A percentile compares a stretch with the other conserved stretches of the same genome.
These are phyloP conservation scores for Pulicaria dysenterica DNA, from an alignment of 129 eudicot species.

Conservation along the genomic window DNA sequence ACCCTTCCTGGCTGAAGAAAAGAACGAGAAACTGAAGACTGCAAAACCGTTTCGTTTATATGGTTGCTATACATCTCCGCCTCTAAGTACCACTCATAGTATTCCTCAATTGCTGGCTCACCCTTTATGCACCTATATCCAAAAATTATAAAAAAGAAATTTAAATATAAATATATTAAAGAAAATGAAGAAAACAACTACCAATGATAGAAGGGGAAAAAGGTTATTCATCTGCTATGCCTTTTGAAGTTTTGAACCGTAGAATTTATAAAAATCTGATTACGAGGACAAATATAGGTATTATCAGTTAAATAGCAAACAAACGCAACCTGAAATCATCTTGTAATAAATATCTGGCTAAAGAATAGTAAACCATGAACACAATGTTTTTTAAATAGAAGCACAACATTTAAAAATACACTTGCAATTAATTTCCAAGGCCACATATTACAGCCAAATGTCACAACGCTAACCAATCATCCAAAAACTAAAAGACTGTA, in stretches of 20 bases:
- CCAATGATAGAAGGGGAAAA: neutral
- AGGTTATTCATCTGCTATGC: neutral
- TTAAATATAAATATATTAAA: no score
- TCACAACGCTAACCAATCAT: no score
- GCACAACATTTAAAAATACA: no score
- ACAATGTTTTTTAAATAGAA: no score
- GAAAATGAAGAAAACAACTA: neutral
- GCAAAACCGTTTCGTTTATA: conserved; percentile 73
- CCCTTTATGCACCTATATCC: conserved; percentile 92
- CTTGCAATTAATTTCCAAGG: no score
- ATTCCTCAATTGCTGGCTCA: conserved; percentile 97
- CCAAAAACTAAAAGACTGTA: no score
- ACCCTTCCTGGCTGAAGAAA: conserved; percentile 82
- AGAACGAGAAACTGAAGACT: conserved; percentile 57
- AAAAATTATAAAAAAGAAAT: neutral
- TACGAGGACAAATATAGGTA: neutral
- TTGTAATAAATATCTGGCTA: no score
- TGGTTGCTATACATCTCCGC: conserved; percentile 68
- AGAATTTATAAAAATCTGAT: neutral
- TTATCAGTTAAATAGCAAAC: no score
- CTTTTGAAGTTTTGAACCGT: neutral
- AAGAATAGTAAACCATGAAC: no score
- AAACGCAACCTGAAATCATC: no score
- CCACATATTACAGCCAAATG: no score
- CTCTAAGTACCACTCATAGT: conserved; percentile 73